Percentiles rank a stretch among this genome's conserved stretches.
Conservation (phyloP, 257 asterid species). For the Eustoma russellianum region DNA sequence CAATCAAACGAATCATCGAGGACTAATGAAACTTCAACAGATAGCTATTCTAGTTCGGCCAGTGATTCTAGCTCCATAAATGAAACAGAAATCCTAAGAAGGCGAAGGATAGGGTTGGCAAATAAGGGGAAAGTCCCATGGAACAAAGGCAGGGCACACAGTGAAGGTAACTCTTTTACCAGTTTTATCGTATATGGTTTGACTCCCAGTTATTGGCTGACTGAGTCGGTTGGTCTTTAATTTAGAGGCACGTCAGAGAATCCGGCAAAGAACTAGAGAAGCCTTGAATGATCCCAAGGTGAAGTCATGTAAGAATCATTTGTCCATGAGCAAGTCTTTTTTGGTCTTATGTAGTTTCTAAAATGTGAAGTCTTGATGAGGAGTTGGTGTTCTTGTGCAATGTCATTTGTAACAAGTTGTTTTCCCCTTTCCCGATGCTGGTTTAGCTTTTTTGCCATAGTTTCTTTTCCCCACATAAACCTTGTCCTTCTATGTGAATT, state of each 20-base stretch:
- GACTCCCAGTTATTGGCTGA: neutral
- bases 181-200: slow-evolving; percentile 1
- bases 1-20: slow-evolving; percentile 14
- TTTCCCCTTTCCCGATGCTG: too few relatives aligned
- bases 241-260: slow-evolving; percentile 75
- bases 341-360: neutral
- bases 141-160: slow-evolving; percentile 84
- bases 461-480: slow-evolving; percentile 5
- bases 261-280: slow-evolving; percentile 69
- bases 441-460: too few relatives aligned
- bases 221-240: slow-evolving; percentile 7
- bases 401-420: too few relatives aligned
- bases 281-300: slow-evolving; percentile 98
- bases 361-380: too few relatives aligned
- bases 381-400: too few relatives aligned
- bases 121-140: slow-evolving; percentile 87
- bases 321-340: slow-evolving; percentile 8
- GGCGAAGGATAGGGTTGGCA: slow-evolving; percentile 32
- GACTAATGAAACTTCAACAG: slow-evolving; percentile 14
- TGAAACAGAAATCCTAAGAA: slow-evolving; percentile 23
- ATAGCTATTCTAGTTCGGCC: neutral
- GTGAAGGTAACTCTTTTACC: slow-evolving; percentile 44
- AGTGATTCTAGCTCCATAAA: slow-evolving; percentile 17
- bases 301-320: slow-evolving; percentile 92
- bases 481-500: slow-evolving; percentile 5